These are phyloP conservation scores for Cephalotrichum gorgonifer DNA, from an alignment of 2,329 filamentous ascomycete genomes.

Conservation along the genomic window DNA sequence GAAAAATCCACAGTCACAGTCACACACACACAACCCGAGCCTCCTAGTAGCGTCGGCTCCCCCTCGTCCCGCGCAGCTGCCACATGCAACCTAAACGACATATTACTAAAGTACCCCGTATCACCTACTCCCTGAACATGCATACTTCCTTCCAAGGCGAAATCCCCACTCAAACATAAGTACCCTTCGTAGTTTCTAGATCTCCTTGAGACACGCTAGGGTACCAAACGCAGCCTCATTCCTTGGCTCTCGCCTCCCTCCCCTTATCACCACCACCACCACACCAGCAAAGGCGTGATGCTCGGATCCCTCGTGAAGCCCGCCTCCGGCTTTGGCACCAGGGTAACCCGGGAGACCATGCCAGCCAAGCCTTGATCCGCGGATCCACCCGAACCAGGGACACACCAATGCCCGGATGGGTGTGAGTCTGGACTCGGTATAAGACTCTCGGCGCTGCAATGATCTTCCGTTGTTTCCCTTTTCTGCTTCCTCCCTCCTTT, in stretches of 20 bases:
- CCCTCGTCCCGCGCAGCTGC: too few species aligned
- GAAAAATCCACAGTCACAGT: too few species aligned
- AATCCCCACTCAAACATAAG: too few species aligned
- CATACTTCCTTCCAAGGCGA: too few species aligned
- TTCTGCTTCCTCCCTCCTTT: conserved; percentile 4
- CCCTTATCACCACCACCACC: neutral
- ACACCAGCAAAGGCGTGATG: neutral
- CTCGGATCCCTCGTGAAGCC: neutral
- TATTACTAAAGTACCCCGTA: too few species aligned
- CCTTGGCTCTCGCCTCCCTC: neutral
- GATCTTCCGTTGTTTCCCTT: neutral
- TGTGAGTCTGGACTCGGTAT: conserved; percentile 1
- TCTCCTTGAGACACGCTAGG: too few species aligned
- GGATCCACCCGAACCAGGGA: neutral
- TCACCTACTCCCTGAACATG: too few species aligned
- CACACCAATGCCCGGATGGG: neutral
- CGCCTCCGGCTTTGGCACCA: neutral
- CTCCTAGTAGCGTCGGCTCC: too few species aligned
- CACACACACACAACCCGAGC: too few species aligned
- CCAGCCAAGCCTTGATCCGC: neutral
- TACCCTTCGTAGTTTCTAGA: too few species aligned
- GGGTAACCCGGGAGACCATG: neutral
- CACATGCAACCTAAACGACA: neutral
- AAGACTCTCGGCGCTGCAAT: conserved; percentile 6
- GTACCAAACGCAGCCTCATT: too few species aligned